Evolutionary conservation across 345 rosid genomes (phyloP).

Genomic region (Heritiera littoralis): DNA sequence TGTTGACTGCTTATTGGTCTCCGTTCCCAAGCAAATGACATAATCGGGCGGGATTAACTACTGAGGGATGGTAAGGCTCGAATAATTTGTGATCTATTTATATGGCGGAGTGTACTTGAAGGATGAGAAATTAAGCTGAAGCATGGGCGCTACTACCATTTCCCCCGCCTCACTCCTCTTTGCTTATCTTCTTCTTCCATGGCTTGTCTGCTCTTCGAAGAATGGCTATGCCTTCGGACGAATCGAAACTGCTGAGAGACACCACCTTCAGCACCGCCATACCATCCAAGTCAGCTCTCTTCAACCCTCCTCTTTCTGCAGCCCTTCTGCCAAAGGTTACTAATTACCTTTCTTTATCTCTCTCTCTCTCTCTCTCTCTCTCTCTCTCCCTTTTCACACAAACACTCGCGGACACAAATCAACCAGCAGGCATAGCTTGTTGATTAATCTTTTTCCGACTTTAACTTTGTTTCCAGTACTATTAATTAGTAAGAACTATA

Average conservation of each 20-base stretch:
- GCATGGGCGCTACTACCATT: constrained; percentile 21
- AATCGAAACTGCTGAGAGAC: constrained; percentile 20
- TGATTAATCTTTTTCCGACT: not conserved
- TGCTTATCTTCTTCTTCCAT: constrained; percentile 27
- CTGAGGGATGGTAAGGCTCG: too few species aligned
- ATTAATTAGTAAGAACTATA: too few species aligned
- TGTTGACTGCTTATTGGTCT: not conserved
- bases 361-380: not conserved
- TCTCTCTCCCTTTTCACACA: not conserved
- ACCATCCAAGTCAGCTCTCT: constrained; percentile 53
- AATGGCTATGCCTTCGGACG: constrained; percentile 33
- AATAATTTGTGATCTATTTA: not conserved
- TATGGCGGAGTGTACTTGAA: not conserved
- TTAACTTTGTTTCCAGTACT: not conserved
- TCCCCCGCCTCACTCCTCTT: constrained; percentile 14
- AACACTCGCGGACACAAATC: not conserved
- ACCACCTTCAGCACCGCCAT: constrained; percentile 2
- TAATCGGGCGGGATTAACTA: not conserved
- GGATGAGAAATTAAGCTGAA: not conserved
- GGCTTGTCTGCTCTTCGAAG: constrained; percentile 24
- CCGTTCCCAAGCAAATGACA: not conserved
- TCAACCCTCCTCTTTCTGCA: constrained; percentile 56
- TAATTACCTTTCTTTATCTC: not conserved
- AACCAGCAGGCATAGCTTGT: not conserved
- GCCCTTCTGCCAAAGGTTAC: constrained; percentile 45